These are phyloP conservation scores for Pleurotus salmoneostramineus DNA, from an alignment of 768 basidiomycete genomes.

Conservation along the genomic window DNA sequence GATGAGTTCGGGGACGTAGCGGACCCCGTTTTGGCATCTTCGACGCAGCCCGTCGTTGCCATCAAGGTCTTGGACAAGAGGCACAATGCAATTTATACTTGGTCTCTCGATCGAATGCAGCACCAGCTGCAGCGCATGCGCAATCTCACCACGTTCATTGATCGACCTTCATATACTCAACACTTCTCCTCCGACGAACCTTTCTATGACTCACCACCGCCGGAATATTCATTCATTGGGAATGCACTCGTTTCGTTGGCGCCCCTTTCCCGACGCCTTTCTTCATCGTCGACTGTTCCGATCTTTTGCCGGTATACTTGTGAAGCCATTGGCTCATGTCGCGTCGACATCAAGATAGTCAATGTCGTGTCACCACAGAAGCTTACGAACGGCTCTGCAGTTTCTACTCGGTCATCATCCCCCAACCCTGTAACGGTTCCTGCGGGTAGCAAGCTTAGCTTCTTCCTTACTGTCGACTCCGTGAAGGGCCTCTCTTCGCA, in stretches of 20 bases:
- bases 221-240: conserved; percentile 91
- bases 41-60: conserved; percentile 78
- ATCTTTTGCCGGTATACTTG: conserved; percentile 94
- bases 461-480: conserved; percentile 81
- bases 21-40: conserved; percentile 72
- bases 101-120: conserved; percentile 86
- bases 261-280: conserved; percentile 72
- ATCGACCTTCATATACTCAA: conserved; percentile 88
- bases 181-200: conserved; percentile 94
- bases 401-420: conserved; percentile 73
- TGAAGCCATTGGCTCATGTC: conserved; percentile 94
- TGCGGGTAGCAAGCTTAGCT: conserved; percentile 76
- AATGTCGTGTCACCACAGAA: conserved; percentile 62
- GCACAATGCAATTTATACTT: conserved; percentile 83
- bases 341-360: conserved; percentile 78
- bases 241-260: conserved; percentile 80
- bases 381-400: conserved; percentile 54
- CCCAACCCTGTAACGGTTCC: conserved; percentile 66
- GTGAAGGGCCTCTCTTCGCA: conserved; percentile 88
- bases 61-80: conserved; percentile 90
- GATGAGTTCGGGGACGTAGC: conserved; percentile 92
- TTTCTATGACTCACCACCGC: conserved; percentile 86
- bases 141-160: conserved; percentile 84
- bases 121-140: conserved; percentile 93
- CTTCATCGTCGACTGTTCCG: conserved; percentile 72